Conservation (phyloP, 768 basidiomycete species). For the Hygrocybe punicea region DNA sequence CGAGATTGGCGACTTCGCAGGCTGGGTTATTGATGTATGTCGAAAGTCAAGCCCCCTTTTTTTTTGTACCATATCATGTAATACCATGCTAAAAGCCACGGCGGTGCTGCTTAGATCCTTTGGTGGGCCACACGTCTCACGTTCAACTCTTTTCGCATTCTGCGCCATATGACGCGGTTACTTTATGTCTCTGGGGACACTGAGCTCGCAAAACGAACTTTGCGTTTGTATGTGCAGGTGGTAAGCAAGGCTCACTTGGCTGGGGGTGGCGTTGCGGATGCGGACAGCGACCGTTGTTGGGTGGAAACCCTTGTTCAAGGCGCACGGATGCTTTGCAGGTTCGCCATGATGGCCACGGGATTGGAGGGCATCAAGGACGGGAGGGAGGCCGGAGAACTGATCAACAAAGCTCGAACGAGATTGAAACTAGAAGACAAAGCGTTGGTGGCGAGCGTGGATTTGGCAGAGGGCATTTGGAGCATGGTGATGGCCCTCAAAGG, state of each 20-base stretch:
- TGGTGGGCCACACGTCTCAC: constrained; percentile 95
- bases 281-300: constrained; percentile 69
- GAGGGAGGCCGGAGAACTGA: constrained; percentile 55
- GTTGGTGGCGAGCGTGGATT: constrained; percentile 55
- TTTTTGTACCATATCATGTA: not conserved
- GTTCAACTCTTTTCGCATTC: constrained; percentile 84
- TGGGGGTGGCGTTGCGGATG: constrained; percentile 34
- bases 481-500: constrained; percentile 69
- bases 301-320: constrained; percentile 77
- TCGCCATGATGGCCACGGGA: constrained; percentile 32
- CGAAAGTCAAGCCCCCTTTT: no score
- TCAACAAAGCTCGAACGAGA: constrained; percentile 59
- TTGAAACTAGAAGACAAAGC: constrained; percentile 48
- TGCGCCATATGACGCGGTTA: constrained; percentile 80
- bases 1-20: constrained; percentile 55
- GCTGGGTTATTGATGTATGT: constrained; percentile 82
- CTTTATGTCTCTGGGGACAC: constrained; percentile 59
- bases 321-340: constrained; percentile 67
- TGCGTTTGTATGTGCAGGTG: constrained; percentile 79
- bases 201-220: constrained; percentile 65
- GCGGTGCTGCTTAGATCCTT: constrained; percentile 52
- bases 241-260: constrained; percentile 81
- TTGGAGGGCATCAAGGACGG: constrained; percentile 54
- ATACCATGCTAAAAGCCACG: constrained; percentile 1
- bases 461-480: constrained; percentile 73